Base-by-base conservation (phyloP, 192 early-diverging fungal genomes). In the Linnemannia exigua region DNA sequence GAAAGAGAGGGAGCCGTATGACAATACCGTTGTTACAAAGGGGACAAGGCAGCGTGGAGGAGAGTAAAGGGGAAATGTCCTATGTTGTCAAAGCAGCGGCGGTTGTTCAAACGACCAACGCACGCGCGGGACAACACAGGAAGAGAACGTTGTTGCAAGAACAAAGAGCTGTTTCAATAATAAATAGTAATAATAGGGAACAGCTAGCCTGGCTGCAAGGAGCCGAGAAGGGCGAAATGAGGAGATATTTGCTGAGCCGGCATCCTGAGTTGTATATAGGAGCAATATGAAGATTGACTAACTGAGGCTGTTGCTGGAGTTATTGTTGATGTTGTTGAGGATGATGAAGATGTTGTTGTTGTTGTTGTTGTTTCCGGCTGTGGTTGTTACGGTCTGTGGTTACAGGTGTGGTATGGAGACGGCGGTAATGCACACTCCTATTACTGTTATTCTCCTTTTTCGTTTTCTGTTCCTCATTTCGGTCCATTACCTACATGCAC, bases 211-310 rank as follows among this genome's bases (percentile, higher is more conserved):
- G 28, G 15, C 48, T 48, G 41, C 48, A 50, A 48, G 41, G 48
- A 72, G 25, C 70, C 70, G 15, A 48, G 44, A 44, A 72, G 25
- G 41, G 25, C 70, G 44, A 38, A 72, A 48, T 72, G 9, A 31
- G 38, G 22, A 72, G 44, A 31, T 0, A 31, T 28, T 44, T 72
- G 35, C 48, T 48, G 70, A 44, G 70, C 48, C 70, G 33, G 19
- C 17, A 72, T 72, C 44, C 35, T 31, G 28, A n/a, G 7, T 63
- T 25, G 3, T 12, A 31, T 1, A 25, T 28, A 63, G 28, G 28
- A 31, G 54, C 25, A 25, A 31, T 12, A 63, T 4, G 5, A 50
- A 31, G 12, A 63, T 15, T n/a, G 22, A 54, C 41, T 44, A 9
- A 9, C 41, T 44, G 41, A 3, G 3, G 41, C 41, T 44, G 41